phyloP scores from a whole-genome alignment of 1,284 basidiomycete species.

The Bjerkandera adusta region DNA sequence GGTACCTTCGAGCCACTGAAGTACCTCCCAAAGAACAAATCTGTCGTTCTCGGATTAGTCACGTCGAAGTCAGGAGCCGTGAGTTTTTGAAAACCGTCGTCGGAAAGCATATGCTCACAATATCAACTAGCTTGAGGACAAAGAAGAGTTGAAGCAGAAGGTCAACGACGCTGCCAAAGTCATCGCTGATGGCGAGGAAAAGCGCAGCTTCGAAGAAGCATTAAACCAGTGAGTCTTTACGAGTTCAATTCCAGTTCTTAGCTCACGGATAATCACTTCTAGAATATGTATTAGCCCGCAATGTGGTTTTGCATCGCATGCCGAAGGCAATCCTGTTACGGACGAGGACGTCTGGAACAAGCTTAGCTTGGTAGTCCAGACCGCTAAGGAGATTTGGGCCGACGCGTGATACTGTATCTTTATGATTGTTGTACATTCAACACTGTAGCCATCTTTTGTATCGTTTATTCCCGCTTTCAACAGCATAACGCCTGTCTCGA shows the following conservation, averaged over 20 bases:
- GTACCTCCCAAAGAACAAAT: conserved; percentile 64
- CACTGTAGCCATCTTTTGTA: too few species aligned
- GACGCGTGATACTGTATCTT: conserved; percentile 14
- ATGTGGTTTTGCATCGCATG: conserved; percentile 73
- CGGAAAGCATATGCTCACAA: not conserved
- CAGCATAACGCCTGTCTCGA: too few species aligned
- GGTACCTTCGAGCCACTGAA: conserved; percentile 70
- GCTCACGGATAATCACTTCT: conserved; percentile 1
- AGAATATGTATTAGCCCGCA: conserved; percentile 72
- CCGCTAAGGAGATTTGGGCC: conserved; percentile 53
- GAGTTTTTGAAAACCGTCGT: conserved; percentile 9
- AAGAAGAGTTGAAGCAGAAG: conserved; percentile 54
- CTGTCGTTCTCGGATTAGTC: conserved; percentile 71
- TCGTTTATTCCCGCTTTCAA: too few species aligned
- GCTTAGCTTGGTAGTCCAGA: conserved; percentile 46
- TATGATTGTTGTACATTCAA: too few species aligned
- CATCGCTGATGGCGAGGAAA: conserved; percentile 50
- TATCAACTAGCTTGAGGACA: conserved; percentile 51
- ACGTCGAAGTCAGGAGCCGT: conserved; percentile 68
- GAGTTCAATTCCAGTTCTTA: not conserved
- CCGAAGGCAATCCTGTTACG: conserved; percentile 61
- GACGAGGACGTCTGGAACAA: conserved; percentile 53
- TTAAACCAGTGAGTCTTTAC: conserved; percentile 52
- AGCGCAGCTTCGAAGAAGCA: conserved; percentile 52
- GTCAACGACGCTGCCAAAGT: conserved; percentile 64